Conservation (phyloP, 768 basidiomycete species). For the Lanmaoa rubissima region DNA sequence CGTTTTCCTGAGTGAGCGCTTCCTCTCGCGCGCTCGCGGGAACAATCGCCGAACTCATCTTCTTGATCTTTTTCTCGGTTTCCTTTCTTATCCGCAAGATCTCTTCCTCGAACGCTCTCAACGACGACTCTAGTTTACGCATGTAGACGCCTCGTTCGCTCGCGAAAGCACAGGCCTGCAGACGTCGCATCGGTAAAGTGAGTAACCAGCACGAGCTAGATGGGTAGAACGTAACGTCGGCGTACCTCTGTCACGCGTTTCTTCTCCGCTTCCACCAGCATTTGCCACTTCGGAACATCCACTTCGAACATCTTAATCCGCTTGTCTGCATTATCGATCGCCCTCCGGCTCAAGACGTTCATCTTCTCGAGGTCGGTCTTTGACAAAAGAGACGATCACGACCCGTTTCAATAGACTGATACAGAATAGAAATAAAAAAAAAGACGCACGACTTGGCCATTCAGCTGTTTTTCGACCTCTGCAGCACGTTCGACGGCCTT, state of each 20-base stretch:
- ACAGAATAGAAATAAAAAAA: background rate
- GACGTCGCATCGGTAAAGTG: background rate
- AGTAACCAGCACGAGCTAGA: background rate
- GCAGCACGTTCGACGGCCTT: constrained; percentile 63
- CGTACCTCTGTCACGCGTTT: constrained; percentile 41
- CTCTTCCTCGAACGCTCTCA: constrained; percentile 43
- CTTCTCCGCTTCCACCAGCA: constrained; percentile 38
- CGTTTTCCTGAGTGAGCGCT: constrained; percentile 47
- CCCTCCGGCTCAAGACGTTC: constrained; percentile 33
- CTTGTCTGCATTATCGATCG: constrained; percentile 26
- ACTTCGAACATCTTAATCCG: constrained; percentile 31
- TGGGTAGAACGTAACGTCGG: background rate
- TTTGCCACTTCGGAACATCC: constrained; percentile 35
- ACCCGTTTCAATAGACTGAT: background rate
- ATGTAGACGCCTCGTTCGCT: constrained; percentile 31
- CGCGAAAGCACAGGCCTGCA: constrained; percentile 30
- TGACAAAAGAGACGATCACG: background rate
- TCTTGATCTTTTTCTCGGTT: constrained; percentile 52
- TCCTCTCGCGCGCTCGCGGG: constrained; percentile 32
- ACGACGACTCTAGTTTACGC: constrained; percentile 20
- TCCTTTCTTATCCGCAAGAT: constrained; percentile 48
- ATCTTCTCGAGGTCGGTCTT: constrained; percentile 49
- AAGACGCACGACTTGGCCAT: constrained; percentile 55
- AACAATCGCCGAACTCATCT: constrained; percentile 32
- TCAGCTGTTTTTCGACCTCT: constrained; percentile 61